Evolutionary conservation across 2,329 filamentous ascomycete genomes (phyloP).

Genomic region (Phaeosphaeria sp.): DNA sequence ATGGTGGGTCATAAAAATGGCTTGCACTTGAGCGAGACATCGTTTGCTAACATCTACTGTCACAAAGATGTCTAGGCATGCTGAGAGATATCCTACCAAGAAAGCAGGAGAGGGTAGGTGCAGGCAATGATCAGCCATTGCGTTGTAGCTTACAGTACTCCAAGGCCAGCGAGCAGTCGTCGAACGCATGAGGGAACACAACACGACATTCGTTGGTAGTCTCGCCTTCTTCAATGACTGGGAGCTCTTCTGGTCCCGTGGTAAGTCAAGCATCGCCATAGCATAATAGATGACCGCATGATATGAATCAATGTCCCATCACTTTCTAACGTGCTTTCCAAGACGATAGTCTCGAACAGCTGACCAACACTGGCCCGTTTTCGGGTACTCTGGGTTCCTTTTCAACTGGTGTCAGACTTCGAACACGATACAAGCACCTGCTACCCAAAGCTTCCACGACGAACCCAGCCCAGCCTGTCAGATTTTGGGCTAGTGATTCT

Average conservation of each 20-base stretch:
- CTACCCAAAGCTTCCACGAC: conserved; percentile 34
- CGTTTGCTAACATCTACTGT: conserved; percentile 13
- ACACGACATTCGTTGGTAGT: conserved; percentile 55
- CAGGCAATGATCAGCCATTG: neutral
- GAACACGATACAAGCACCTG: conserved; percentile 61
- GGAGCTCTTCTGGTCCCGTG: conserved; percentile 59
- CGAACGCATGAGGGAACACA: conserved; percentile 52
- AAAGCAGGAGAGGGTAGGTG: conserved; percentile 58
- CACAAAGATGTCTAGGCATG: conserved; percentile 63
- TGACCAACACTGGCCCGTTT: conserved; percentile 63
- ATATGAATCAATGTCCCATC: neutral
- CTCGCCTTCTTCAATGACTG: conserved; percentile 62
- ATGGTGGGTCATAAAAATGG: conserved; percentile 53
- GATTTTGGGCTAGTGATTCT: conserved; percentile 63
- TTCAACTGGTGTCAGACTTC: conserved; percentile 61
- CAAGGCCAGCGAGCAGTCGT: conserved; percentile 58
- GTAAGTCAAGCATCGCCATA: conserved; percentile 19
- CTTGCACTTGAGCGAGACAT: conserved; percentile 7
- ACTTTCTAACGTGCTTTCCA: conserved; percentile 22
- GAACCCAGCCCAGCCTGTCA: conserved; percentile 14
- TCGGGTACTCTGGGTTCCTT: conserved; percentile 63
- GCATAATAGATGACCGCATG: neutral
- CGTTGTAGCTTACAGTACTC: conserved; percentile 15
- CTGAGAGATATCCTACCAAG: conserved; percentile 63
- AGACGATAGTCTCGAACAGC: conserved; percentile 58